These are phyloP conservation scores for Massariosphaeria phaeospora DNA, from an alignment of 495 filamentous ascomycete species.

Conservation along the genomic window DNA sequence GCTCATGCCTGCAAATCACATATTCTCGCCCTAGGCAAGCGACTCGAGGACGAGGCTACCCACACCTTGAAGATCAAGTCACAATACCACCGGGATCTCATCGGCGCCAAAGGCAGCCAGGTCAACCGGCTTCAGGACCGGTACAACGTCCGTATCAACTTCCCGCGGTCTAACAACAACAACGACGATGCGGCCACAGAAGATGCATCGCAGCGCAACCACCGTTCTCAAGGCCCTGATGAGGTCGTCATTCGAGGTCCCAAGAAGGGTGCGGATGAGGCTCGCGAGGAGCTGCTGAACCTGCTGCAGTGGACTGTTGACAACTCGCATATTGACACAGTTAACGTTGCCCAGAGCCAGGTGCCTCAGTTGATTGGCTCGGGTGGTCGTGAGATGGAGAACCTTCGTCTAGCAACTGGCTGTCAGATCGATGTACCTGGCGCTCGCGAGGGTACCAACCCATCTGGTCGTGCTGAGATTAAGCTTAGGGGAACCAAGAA, in stretches of 20 bases:
- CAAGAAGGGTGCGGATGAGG: constrained; percentile 83
- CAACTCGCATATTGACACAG: constrained; percentile 68
- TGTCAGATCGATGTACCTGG: constrained; percentile 87
- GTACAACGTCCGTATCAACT: constrained; percentile 90
- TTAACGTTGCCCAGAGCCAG: constrained; percentile 82
- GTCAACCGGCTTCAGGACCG: constrained; percentile 70
- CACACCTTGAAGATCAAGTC: constrained; percentile 82
- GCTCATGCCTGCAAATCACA: constrained; percentile 75
- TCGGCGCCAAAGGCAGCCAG: constrained; percentile 60
- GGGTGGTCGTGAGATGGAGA: constrained; percentile 83
- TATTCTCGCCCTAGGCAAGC: constrained; percentile 68
- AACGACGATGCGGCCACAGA: constrained; percentile 67
- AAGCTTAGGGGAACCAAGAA: constrained; percentile 84
- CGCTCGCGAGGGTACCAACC: constrained; percentile 55
- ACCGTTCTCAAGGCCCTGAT: constrained; percentile 68
- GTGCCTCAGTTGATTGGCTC: constrained; percentile 85
- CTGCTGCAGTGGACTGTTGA: constrained; percentile 82
- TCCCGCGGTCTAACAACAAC: constrained; percentile 64
- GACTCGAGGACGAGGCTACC: constrained; percentile 81
- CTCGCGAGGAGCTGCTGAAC: constrained; percentile 81
- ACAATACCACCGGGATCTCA: constrained; percentile 75
- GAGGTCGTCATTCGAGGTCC: constrained; percentile 89
- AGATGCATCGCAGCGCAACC: constrained; percentile 52
- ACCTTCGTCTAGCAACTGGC: constrained; percentile 72
- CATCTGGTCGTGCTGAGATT: constrained; percentile 68